Base-by-base conservation (phyloP, 345 rosid species). In the Erodium maritimum region DNA sequence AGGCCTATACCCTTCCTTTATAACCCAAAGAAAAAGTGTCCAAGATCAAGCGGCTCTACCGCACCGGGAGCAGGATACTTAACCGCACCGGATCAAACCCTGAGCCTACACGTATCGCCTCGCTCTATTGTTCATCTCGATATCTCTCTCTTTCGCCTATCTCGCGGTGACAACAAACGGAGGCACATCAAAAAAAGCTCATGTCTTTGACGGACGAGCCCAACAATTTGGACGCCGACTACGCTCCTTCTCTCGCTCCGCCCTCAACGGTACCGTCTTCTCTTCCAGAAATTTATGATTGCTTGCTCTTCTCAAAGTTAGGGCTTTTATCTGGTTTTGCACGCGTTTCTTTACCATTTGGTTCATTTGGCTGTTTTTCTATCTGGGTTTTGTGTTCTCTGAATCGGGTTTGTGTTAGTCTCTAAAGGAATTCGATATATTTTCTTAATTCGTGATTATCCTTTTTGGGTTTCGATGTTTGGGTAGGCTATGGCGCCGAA, bases 401-500 rank as follows among this genome's bases (percentile, higher is more conserved):
- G 48, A 42, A 42, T 42, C 3, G 48, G 48, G 48, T 42, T 11
- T 12, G 48, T 42, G 48, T 42, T 42, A 42, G 5, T 42, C 12
- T 42, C 48, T n/a, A n/a, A n/a, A n/a, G n/a, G n/a, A n/a, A n/a
- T n/a, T 42, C 17, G 17, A 42, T 7, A 7, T 10, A 16, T 42
- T 42, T 2, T 13, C 3, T 42, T 14, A 11, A 42, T 42, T 42
- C 17, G 48, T 42, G 17, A 14, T 42, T n/a, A 2, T 42, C n/a
- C n/a, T n/a, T n/a, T n/a, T n/a, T n/a, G n/a, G n/a, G 48, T 10
- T 12, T 12, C 17, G 8, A 14, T 13, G 48, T 42, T 42, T 7
- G 33, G 64, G 50, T 61, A 29, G 50, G 84, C 63, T 61, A 86
- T 88, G 98, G 82, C 87, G 63, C 61, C 79, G 50, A 84, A 81